Evolutionary conservation across 2,329 filamentous ascomycete species (phyloP).

Genomic region (Xylaria polymorpha): DNA sequence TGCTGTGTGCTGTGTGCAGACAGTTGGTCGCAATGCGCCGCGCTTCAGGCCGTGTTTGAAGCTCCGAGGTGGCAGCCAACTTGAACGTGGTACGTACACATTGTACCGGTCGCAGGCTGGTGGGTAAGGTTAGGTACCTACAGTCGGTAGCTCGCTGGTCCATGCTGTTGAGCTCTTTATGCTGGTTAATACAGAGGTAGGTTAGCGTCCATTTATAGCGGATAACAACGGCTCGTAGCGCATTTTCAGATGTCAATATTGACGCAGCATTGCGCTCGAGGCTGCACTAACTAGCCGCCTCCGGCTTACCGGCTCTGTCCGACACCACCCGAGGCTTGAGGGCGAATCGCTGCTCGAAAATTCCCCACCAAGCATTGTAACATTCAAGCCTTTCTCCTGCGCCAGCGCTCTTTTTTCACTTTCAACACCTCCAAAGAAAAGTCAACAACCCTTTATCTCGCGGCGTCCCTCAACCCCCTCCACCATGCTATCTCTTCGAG

Average conservation of each 20-base stretch:
- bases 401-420: slow-evolving; percentile 33
- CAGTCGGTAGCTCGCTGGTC: background rate
- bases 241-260: slow-evolving; percentile 44
- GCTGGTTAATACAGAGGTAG: too few species aligned
- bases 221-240: slow-evolving; percentile 15
- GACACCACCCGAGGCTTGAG: slow-evolving; percentile 45
- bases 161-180: background rate
- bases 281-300: slow-evolving; percentile 4
- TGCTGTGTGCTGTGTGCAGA: too few species aligned
- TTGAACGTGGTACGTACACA: too few species aligned
- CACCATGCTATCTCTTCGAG: slow-evolving; percentile 86
- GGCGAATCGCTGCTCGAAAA: slow-evolving; percentile 41
- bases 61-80: background rate
- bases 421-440: slow-evolving; percentile 30
- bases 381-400: slow-evolving; percentile 24
- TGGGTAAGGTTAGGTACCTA: background rate
- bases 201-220: slow-evolving; percentile 16
- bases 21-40: background rate
- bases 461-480: background rate
- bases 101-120: background rate
- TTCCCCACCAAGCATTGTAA: slow-evolving; percentile 28
- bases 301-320: slow-evolving; percentile 38
- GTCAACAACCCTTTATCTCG: slow-evolving; percentile 43
- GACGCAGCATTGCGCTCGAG: background rate
- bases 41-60: background rate